These are phyloP conservation scores for Ascochyta viciae-villosae DNA, from an alignment of 2,329 filamentous ascomycete genomes.

Conservation along the genomic window DNA sequence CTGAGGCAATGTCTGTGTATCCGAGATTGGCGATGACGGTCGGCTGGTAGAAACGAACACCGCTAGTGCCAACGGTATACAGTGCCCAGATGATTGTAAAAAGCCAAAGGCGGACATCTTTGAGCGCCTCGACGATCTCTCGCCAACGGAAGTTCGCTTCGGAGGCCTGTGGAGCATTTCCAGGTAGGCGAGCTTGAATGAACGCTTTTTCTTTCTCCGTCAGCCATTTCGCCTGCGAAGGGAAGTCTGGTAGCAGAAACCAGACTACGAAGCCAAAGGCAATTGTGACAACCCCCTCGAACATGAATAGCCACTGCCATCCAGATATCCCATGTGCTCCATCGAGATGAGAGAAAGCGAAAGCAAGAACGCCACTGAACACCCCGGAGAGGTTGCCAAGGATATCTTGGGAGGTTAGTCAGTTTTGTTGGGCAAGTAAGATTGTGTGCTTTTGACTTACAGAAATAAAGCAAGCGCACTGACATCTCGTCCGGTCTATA, in stretches of 20 bases:
- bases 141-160: constrained; percentile 56
- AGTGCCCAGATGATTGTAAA: constrained; percentile 57
- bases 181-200: constrained; percentile 53
- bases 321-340: constrained; percentile 57
- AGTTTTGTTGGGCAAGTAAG: background rate
- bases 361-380: constrained; percentile 65
- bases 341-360: constrained; percentile 65
- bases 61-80: constrained; percentile 37
- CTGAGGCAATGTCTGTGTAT: constrained; percentile 22
- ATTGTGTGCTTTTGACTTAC: constrained; percentile 9
- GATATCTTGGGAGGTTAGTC: constrained; percentile 34
- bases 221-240: constrained; percentile 36
- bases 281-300: constrained; percentile 24
- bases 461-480: constrained; percentile 20
- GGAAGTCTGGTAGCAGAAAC: constrained; percentile 26
- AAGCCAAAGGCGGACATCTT: constrained; percentile 59
- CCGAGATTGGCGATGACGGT: constrained; percentile 33
- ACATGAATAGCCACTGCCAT: constrained; percentile 34
- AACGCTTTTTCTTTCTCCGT: constrained; percentile 54
- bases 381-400: constrained; percentile 63
- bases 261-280: constrained; percentile 19
- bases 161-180: constrained; percentile 52
- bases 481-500: constrained; percentile 59
- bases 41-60: constrained; percentile 32
- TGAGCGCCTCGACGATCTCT: constrained; percentile 56